Percentiles rank a stretch among this genome's conserved stretches.
Evolutionary conservation across 169 alveolate species (phyloP).

Genomic region (Plasmodium coatneyi): DNA sequence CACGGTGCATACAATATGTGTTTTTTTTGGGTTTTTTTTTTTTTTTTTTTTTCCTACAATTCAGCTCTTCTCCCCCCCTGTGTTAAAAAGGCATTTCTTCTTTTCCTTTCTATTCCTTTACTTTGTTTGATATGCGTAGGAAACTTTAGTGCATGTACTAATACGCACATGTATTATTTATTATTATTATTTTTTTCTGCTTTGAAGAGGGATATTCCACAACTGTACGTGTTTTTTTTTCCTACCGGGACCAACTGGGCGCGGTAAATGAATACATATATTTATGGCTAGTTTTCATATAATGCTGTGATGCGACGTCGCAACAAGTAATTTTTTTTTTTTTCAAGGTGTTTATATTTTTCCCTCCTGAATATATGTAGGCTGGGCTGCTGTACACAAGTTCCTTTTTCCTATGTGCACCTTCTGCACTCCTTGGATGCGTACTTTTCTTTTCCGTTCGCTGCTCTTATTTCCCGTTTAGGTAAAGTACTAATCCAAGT

Average conservation of each 20-base stretch:
- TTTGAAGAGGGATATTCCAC: not conserved
- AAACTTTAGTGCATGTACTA: not conserved
- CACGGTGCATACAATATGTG: not conserved
- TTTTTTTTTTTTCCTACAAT: not conserved
- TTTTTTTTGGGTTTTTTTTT: not conserved
- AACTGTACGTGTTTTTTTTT: not conserved
- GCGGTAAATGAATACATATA: not conserved
- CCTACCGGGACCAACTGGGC: not conserved
- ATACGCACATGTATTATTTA: not conserved
- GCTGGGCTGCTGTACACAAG: not conserved
- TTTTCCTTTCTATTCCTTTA: not conserved
- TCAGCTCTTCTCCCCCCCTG: not conserved
- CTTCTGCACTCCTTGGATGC: not conserved
- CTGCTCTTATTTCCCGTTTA: not conserved
- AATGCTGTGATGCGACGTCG: not conserved
- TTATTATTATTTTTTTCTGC: no score
- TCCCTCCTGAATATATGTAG: not conserved
- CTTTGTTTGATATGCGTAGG: not conserved
- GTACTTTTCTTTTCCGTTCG: not conserved
- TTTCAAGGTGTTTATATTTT: not conserved
- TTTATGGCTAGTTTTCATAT: not conserved
- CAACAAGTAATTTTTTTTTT: not conserved
- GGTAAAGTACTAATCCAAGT: not conserved
- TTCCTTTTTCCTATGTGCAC: not conserved
- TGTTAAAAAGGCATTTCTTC: not conserved